Evolutionary conservation across 2,329 filamentous ascomycete genomes (phyloP), one percentile per base, ranked within the genome.

Genomic region (Penicillium polonicum): DNA sequence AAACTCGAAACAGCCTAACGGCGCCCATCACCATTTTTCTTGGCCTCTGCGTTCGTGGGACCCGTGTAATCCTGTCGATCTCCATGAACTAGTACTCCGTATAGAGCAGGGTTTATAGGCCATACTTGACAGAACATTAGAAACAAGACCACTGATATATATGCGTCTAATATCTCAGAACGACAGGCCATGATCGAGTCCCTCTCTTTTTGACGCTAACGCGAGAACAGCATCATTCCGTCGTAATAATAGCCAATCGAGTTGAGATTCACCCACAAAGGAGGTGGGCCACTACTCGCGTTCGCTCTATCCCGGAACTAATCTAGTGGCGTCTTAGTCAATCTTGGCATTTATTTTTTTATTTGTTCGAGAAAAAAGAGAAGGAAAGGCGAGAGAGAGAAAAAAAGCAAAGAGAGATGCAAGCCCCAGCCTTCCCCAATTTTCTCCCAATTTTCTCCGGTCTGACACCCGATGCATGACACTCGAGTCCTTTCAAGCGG

Each of bases 1-100:
- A 69, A 74, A 74, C 70, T 70, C 70, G 73, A 75, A 75, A 75
- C 73, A 72, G 60, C 62, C 73, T 73, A 75, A 75, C 70, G 68
- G 71, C 62, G 62, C 60, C 64, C 60, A 64, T 63, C 63, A 57
- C 21, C 21, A 52, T 33, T 58, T 55, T 49, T 48, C 42, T 38
- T 23, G 38, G 33, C 25, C 23, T 33, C 45, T 59, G 52, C 48
- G 55, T 66, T 65, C 58, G 38, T 61, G 59, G 49, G 50, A 52
- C 39, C 48, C 41, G 57, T 65, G 61, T 56, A 58, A 64, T 60
- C 60, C 52, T 59, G 57, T 54, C 50, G 60, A 60, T 54, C 60
- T 19, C 41, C 36, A 53, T 53, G 59, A 60, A 60, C 59, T 57
- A 49, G 35, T 35, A 25, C 31, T 35, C 19, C 19, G 9, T 35